Evolutionary conservation across 2,329 filamentous ascomycete species (phyloP).

Genomic region (Lasiodiplodia hormozganensis): DNA sequence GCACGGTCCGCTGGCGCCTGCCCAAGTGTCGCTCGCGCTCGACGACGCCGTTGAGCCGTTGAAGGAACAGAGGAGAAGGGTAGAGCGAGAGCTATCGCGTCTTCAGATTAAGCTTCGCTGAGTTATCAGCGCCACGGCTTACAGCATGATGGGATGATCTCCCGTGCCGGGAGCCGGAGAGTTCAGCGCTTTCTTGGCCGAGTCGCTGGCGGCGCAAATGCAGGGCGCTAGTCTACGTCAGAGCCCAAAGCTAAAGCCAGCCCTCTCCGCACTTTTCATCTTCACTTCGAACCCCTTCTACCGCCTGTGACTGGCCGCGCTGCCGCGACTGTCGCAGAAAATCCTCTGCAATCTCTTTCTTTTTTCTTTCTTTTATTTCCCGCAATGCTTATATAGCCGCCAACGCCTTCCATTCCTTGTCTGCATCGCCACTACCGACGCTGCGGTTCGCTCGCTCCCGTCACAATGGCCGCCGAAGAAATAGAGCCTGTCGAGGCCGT

Average conservation of each 20-base stretch:
- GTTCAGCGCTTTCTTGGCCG: not conserved
- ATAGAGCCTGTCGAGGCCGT: not conserved
- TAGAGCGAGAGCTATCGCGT: not conserved
- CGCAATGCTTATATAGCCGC: constrained; percentile 4
- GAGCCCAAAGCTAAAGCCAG: constrained; percentile 9
- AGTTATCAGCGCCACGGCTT: constrained; percentile 1
- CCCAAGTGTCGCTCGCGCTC: not conserved
- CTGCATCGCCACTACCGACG: not conserved
- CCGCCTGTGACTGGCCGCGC: not conserved
- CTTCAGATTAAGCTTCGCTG: not conserved
- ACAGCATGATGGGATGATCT: not conserved
- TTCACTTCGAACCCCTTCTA: constrained; percentile 1
- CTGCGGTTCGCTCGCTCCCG: not conserved
- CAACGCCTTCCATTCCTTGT: not conserved
- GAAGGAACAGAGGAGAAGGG: not conserved
- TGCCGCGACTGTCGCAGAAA: not conserved
- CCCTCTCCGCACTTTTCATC: constrained; percentile 5
- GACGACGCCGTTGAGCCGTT: not conserved
- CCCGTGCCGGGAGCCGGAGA: not conserved
- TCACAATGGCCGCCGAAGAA: not conserved
- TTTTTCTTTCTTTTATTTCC: not conserved
- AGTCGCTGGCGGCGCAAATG: not conserved
- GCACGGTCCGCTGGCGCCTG: not conserved
- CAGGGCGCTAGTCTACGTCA: constrained; percentile 11
- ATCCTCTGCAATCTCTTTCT: not conserved